Conservation (phyloP, 1,284 basidiomycete species). For the Inonotus hispidus region DNA sequence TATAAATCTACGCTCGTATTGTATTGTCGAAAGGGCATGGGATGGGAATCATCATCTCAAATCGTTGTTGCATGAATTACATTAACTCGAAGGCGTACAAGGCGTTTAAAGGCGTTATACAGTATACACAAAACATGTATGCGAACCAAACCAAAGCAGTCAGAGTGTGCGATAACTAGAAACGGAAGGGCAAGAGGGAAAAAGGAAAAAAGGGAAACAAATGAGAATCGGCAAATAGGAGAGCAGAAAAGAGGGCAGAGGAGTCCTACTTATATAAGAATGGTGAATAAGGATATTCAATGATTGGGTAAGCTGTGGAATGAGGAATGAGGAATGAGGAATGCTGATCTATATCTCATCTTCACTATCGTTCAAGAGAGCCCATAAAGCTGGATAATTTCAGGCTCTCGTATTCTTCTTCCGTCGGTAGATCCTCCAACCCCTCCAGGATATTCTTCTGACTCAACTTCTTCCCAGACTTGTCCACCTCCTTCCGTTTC, state of each 20-base stretch:
- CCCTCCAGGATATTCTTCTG: slow-evolving; percentile 83
- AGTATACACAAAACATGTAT: no score
- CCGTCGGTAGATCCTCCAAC: slow-evolving; percentile 82
- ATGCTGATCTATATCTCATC: background rate
- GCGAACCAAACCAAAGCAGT: background rate
- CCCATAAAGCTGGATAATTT: slow-evolving; percentile 84
- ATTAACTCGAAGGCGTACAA: no score
- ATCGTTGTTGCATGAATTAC: no score
- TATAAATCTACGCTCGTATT: no score
- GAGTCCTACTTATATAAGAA: background rate
- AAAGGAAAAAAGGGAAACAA: background rate
- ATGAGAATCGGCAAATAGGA: background rate
- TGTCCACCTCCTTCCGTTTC: slow-evolving; percentile 54
- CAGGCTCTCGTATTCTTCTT: slow-evolving; percentile 85
- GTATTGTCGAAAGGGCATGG: no score
- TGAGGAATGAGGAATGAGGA: background rate
- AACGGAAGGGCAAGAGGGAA: no score
- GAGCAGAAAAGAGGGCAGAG: background rate
- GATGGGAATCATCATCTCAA: no score
- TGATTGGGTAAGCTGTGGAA: background rate
- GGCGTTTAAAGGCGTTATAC: no score
- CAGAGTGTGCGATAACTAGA: no score
- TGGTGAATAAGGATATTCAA: slow-evolving; percentile 17
- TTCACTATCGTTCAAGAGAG: slow-evolving; percentile 45
- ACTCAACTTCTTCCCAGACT: slow-evolving; percentile 45